Conservation (phyloP, 176 grass and related monocot genomes). For the Musa beccarii region DNA sequence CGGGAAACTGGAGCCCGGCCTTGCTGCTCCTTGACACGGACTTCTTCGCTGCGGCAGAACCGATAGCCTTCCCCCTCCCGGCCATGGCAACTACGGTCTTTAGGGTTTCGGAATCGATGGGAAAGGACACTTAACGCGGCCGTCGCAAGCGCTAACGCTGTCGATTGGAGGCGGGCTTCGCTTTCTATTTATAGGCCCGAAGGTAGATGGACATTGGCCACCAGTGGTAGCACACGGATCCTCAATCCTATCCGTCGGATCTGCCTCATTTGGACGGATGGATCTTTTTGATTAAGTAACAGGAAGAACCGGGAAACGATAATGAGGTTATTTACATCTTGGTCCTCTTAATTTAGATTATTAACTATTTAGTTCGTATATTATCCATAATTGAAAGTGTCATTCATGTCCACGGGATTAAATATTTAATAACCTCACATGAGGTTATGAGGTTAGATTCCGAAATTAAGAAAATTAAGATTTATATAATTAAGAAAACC, state of each 20-base stretch:
- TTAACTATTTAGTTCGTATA: neutral
- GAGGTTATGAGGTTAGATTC: too few relatives aligned
- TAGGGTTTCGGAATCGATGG: neutral
- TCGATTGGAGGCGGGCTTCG: neutral
- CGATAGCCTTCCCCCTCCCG: constrained; percentile 12
- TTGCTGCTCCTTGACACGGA: constrained; percentile 22
- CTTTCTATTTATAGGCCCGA: neutral
- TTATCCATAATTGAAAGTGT: too few relatives aligned
- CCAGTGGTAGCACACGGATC: neutral
- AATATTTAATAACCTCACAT: too few relatives aligned
- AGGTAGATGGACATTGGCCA: neutral
- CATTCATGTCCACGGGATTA: too few relatives aligned
- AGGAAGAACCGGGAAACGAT: too few relatives aligned
- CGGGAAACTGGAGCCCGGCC: constrained; percentile 77
- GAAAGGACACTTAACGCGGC: too few relatives aligned
- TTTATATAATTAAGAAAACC: too few relatives aligned
- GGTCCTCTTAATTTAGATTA: neutral
- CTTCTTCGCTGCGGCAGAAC: constrained; percentile 9
- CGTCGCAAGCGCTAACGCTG: neutral
- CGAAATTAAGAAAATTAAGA: too few relatives aligned
- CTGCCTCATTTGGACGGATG: neutral
- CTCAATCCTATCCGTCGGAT: neutral
- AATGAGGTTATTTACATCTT: neutral
- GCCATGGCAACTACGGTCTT: neutral
- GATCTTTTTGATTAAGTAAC: neutral